Evolutionary conservation across 768 basidiomycete genomes (phyloP).

Genomic region (Tulasnella sp.): DNA sequence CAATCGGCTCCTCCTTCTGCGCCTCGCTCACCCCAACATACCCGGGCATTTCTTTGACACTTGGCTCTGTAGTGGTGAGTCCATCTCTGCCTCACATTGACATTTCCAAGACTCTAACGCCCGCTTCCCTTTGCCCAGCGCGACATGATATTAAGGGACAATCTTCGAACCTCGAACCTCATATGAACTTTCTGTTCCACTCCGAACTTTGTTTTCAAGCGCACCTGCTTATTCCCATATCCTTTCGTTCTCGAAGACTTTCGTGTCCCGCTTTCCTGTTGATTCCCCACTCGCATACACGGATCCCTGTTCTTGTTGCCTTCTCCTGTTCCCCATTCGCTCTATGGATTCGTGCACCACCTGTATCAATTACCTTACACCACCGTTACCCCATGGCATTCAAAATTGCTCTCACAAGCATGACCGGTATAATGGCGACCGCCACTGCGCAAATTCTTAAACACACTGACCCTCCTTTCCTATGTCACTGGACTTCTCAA

Average conservation of each 20-base stretch:
- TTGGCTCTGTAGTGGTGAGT: constrained; percentile 6
- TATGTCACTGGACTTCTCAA: neutral
- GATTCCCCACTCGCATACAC: neutral
- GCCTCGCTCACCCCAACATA: neutral
- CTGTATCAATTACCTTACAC: constrained; percentile 4
- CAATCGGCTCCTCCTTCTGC: neutral
- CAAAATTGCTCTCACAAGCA: neutral
- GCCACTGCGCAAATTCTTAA: neutral
- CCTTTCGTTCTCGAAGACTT: constrained; percentile 1
- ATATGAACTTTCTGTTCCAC: constrained; percentile 8
- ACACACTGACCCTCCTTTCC: neutral
- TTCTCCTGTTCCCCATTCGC: neutral
- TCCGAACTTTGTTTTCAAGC: neutral
- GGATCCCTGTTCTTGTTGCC: neutral
- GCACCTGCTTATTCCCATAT: neutral
- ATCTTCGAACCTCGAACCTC: constrained; percentile 24
- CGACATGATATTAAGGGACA: constrained; percentile 22
- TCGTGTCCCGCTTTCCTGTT: neutral
- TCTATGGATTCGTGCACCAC: neutral
- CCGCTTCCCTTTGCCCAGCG: neutral
- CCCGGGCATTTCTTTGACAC: neutral
- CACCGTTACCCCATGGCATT: neutral
- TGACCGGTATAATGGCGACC: neutral
- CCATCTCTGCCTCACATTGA: neutral
- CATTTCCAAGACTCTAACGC: neutral